Evolutionary conservation across 345 rosid species (phyloP).

Genomic region (Cochlearia excelsa): DNA sequence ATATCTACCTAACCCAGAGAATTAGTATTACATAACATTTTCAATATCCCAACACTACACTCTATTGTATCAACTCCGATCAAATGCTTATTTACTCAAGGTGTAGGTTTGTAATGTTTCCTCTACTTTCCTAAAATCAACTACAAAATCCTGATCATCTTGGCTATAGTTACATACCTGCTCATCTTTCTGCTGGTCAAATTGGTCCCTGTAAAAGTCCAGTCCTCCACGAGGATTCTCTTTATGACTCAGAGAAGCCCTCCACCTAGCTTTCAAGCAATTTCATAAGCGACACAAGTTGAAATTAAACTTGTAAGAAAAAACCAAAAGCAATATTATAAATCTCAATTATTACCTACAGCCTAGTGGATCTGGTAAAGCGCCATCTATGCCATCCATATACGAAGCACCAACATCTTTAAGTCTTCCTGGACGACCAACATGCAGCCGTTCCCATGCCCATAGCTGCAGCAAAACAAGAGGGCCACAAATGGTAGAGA

Average conservation of each 20-base stretch:
- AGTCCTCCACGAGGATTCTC: slow-evolving; percentile 44
- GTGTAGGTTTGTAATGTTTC: background rate
- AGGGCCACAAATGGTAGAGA: slow-evolving; percentile 41
- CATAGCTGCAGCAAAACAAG: slow-evolving; percentile 41
- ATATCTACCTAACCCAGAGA: background rate
- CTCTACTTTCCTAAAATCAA: slow-evolving; percentile 7
- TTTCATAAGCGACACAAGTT: slow-evolving; percentile 30
- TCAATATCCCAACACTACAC: too few relatives aligned
- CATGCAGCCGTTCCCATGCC: slow-evolving; percentile 42
- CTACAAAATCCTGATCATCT: background rate
- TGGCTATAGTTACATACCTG: slow-evolving; percentile 30
- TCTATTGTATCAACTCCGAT: background rate
- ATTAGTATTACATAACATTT: too few relatives aligned
- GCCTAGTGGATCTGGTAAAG: slow-evolving; percentile 42
- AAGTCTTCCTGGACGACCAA: slow-evolving; percentile 42
- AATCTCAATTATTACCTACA: slow-evolving; percentile 34
- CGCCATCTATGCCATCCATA: slow-evolving; percentile 40
- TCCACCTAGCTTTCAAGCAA: slow-evolving; percentile 39
- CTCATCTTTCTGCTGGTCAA: slow-evolving; percentile 45
- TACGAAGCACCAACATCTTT: slow-evolving; percentile 37
- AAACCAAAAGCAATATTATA: background rate
- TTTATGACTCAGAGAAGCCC: slow-evolving; percentile 43
- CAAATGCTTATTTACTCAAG: slow-evolving; percentile 1
- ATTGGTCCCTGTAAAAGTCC: slow-evolving; percentile 40
- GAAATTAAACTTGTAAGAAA: slow-evolving; percentile 4